phyloP scores from a whole-genome alignment of 2,329 filamentous ascomycete genomes.

The Sarocladium oryzae region DNA sequence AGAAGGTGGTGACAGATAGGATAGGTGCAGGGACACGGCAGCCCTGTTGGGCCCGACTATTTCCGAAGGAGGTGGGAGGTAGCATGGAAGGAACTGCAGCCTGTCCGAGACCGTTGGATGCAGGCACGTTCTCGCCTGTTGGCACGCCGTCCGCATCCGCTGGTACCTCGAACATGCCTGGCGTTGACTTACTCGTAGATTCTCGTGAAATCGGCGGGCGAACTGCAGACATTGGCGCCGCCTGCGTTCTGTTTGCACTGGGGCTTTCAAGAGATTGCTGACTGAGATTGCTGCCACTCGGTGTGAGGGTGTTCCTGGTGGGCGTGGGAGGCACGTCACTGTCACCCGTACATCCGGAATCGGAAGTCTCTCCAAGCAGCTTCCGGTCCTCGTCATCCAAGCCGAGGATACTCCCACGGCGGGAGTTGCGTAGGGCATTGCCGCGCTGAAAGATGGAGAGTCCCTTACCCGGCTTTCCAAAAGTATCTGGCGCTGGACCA shows the following conservation, averaged over 20 bases:
- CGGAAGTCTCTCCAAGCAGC: slow-evolving; percentile 26
- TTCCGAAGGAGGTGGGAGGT: slow-evolving; percentile 30
- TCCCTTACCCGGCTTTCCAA: slow-evolving; percentile 52
- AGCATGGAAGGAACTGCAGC: slow-evolving; percentile 26
- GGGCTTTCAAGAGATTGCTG: slow-evolving; percentile 38
- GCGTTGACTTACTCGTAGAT: slow-evolving; percentile 39
- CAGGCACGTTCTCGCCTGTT: slow-evolving; percentile 16
- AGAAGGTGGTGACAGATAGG: neutral
- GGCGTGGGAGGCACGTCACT: slow-evolving; percentile 83
- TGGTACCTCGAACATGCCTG: slow-evolving; percentile 12
- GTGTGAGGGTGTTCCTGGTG: slow-evolving; percentile 61
- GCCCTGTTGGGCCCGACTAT: slow-evolving; percentile 22
- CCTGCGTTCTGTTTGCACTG: slow-evolving; percentile 36
- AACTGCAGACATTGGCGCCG: slow-evolving; percentile 35
- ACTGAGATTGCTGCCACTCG: slow-evolving; percentile 32
- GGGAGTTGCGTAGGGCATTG: slow-evolving; percentile 34
- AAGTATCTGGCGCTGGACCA: slow-evolving; percentile 36
- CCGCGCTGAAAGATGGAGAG: slow-evolving; percentile 62
- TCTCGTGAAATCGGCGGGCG: slow-evolving; percentile 29
- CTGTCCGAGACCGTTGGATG: slow-evolving; percentile 25
- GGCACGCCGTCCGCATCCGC: slow-evolving; percentile 14
- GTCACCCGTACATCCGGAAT: slow-evolving; percentile 24
- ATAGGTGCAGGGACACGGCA: slow-evolving; percentile 29
- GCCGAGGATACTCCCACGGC: slow-evolving; percentile 68
- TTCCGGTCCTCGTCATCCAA: slow-evolving; percentile 65